A percentile compares a stretch with the other conserved stretches of the same genome.
Conservation (phyloP, 116 monocot species). For the Iris pallida region DNA sequence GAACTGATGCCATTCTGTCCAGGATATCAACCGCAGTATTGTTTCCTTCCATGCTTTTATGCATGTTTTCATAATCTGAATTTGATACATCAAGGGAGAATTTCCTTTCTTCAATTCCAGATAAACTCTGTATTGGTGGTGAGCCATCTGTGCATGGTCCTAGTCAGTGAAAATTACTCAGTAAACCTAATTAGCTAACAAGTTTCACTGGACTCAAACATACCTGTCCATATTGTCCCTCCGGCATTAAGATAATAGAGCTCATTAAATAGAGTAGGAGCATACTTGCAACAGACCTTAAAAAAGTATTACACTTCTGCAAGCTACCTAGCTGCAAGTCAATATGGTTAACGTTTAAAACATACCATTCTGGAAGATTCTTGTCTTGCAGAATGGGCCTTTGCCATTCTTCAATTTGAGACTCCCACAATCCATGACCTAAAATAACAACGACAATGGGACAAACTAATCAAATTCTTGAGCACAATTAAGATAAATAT, state of each 20-base stretch:
- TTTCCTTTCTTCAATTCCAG: conserved; percentile 58
- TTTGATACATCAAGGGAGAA: conserved; percentile 67
- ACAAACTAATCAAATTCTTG: neutral
- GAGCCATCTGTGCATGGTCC: conserved; percentile 60
- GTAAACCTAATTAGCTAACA: neutral
- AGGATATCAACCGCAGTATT: conserved; percentile 61
- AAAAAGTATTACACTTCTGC: conserved; percentile 2
- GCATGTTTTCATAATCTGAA: conserved; percentile 16
- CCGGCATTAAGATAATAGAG: conserved; percentile 99
- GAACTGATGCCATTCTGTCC: conserved; percentile 64
- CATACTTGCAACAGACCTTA: conserved; percentile 58
- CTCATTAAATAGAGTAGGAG: conserved; percentile 90
- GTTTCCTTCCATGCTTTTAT: conserved; percentile 7
- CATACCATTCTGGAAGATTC: conserved; percentile 79
- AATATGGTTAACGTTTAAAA: neutral
- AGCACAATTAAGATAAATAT: neutral
- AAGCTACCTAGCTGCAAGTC: neutral
- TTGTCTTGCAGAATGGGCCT: conserved; percentile 80
- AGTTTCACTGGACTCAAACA: neutral
- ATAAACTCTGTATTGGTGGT: conserved; percentile 68
- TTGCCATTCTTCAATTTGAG: conserved; percentile 96
- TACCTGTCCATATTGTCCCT: conserved; percentile 98
- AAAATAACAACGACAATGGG: conserved; percentile 3
- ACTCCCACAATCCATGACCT: conserved; percentile 72
- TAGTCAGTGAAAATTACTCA: conserved; percentile 5